These are phyloP conservation scores for Tylopilus cervinicoccineus DNA, from an alignment of 768 basidiomycete genomes.

Conservation along the genomic window DNA sequence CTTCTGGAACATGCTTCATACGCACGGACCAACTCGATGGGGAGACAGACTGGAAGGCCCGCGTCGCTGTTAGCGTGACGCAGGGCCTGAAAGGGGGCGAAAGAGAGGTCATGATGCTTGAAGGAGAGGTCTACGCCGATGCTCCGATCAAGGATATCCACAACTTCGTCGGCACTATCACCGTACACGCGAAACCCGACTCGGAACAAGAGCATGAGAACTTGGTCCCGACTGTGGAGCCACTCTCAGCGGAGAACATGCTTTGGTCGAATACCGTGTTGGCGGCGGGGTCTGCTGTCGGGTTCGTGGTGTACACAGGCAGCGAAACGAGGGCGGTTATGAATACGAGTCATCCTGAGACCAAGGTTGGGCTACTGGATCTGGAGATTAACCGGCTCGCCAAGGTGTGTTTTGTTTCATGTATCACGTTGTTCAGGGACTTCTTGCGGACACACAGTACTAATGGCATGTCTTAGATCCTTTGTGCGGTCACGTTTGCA, in stretches of 20 bases:
- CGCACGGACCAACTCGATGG: slow-evolving; percentile 98
- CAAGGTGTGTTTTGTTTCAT: slow-evolving; percentile 53
- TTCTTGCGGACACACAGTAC: not conserved
- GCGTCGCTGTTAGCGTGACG: slow-evolving; percentile 62
- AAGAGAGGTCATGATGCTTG: slow-evolving; percentile 50
- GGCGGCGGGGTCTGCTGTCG: slow-evolving; percentile 90
- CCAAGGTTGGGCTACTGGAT: slow-evolving; percentile 90
- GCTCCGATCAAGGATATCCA: slow-evolving; percentile 97
- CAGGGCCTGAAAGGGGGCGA: slow-evolving; percentile 36
- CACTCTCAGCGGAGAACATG: slow-evolving; percentile 92
- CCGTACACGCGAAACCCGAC: slow-evolving; percentile 46
- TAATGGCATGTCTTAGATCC: slow-evolving; percentile 51
- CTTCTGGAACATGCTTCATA: slow-evolving; percentile 93
- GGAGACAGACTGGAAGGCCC: slow-evolving; percentile 98
- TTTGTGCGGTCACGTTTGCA: slow-evolving; percentile 91
- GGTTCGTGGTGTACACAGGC: slow-evolving; percentile 93
- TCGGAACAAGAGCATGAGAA: slow-evolving; percentile 34
- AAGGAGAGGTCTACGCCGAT: slow-evolving; percentile 94
- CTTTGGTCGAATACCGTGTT: slow-evolving; percentile 98
- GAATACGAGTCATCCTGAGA: slow-evolving; percentile 97
- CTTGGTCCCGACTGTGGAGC: slow-evolving; percentile 53
- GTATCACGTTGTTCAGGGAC: not conserved
- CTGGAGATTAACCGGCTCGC: slow-evolving; percentile 93
- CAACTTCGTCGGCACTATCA: slow-evolving; percentile 90
- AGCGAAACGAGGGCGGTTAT: slow-evolving; percentile 94